phyloP scores from a whole-genome alignment of 2,329 filamentous ascomycete species.

The Cordyceps cateniannulata region DNA sequence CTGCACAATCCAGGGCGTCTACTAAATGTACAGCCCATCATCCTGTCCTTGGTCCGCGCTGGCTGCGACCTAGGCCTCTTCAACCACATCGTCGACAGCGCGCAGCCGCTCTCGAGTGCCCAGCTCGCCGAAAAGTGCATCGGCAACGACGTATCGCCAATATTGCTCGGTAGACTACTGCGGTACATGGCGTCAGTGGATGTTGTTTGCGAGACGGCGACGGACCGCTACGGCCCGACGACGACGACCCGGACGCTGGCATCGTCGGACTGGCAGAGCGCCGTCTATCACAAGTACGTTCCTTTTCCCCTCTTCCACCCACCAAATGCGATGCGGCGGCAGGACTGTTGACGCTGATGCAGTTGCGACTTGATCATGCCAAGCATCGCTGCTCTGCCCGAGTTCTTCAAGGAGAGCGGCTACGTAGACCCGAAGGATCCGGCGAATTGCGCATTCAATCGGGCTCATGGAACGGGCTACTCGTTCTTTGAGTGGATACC shows the following conservation, averaged over 20 bases:
- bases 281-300: slow-evolving; percentile 1
- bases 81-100: slow-evolving; percentile 3
- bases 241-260: slow-evolving; percentile 5
- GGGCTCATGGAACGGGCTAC: not conserved
- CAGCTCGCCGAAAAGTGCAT: not conserved
- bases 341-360: too few relatives aligned
- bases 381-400: not conserved
- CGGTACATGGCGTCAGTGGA: slow-evolving; percentile 4
- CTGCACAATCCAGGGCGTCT: too few relatives aligned
- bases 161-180: not conserved
- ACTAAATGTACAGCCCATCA: too few relatives aligned
- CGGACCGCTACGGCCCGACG: not conserved
- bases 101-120: not conserved
- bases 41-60: not conserved
- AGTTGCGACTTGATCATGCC: not conserved
- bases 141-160: not conserved
- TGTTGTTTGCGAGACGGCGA: not conserved
- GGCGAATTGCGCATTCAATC: slow-evolving; percentile 2
- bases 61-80: slow-evolving; percentile 2
- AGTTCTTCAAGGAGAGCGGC: not conserved
- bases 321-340: too few relatives aligned
- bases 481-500: not conserved
- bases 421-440: not conserved
- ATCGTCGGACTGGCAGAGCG: not conserved
- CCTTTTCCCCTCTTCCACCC: not conserved